Conservation (phyloP, 371 early-diverging fungal genomes). For the Mortierella sp. region DNA sequence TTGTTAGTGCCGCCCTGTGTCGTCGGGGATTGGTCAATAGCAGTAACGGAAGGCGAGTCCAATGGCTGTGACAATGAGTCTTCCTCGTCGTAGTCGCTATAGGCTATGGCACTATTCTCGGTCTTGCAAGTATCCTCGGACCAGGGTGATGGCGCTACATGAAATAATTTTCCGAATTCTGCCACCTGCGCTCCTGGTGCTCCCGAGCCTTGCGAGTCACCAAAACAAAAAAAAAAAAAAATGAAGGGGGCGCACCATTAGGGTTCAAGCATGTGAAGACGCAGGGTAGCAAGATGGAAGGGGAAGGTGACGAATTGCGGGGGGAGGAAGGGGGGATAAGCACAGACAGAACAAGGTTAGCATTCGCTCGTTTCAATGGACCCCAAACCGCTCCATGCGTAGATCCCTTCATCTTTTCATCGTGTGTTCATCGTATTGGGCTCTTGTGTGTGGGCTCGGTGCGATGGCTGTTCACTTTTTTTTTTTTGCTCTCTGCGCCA, state of each 20-base stretch:
- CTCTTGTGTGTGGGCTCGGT: no score
- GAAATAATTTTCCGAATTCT: constrained; percentile 25
- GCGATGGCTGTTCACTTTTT: no score
- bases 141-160: not conserved
- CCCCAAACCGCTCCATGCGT: not conserved
- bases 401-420: no score
- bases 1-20: constrained; percentile 1
- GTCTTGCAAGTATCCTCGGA: not conserved
- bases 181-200: constrained; percentile 23
- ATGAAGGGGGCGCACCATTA: not conserved
- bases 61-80: no score
- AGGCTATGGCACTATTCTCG: not conserved
- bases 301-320: no score
- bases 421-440: not conserved
- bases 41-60: no score
- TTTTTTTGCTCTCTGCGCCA: no score
- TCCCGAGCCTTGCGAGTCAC: constrained; percentile 14
- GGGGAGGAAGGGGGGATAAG: no score
- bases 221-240: constrained; percentile 1
- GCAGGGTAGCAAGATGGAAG: not conserved
- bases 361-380: not conserved
- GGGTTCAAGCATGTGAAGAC: constrained; percentile 7
- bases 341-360: constrained; percentile 2
- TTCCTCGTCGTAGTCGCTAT: no score
- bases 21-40: not conserved